These are phyloP conservation scores for Psilocybe azurescens DNA, from an alignment of 768 basidiomycete species.

Conservation along the genomic window DNA sequence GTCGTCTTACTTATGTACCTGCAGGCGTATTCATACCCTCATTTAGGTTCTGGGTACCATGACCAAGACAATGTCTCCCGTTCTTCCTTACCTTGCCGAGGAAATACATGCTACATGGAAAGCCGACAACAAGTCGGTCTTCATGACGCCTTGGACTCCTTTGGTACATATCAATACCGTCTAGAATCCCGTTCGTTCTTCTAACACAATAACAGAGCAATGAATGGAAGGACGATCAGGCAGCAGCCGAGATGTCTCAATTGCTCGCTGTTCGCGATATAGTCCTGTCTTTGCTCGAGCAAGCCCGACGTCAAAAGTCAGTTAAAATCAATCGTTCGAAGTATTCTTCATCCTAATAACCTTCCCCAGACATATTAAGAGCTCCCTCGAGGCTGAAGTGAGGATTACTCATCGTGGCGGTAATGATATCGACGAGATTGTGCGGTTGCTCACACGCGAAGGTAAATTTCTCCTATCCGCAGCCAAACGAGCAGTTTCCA, in stretches of 20 bases:
- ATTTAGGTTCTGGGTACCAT: constrained; percentile 70
- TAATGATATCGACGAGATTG: constrained; percentile 25
- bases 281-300: constrained; percentile 74
- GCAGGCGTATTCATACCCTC: background rate
- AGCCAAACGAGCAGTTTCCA: background rate
- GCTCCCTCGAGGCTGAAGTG: constrained; percentile 79
- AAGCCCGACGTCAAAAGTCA: constrained; percentile 78
- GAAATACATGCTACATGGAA: constrained; percentile 69
- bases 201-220: constrained; percentile 42
- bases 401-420: constrained; percentile 59
- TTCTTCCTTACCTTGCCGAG: constrained; percentile 90
- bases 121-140: constrained; percentile 60
- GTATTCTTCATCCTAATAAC: background rate
- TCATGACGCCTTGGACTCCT: constrained; percentile 69
- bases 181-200: background rate
- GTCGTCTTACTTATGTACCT: background rate
- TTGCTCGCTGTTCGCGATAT: constrained; percentile 64
- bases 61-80: constrained; percentile 77
- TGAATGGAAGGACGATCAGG: constrained; percentile 66
- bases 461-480: constrained; percentile 34
- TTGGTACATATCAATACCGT: constrained; percentile 51
- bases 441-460: constrained; percentile 46
- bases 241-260: constrained; percentile 64
- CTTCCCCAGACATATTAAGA: constrained; percentile 64
- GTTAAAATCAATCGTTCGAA: constrained; percentile 23